Evolutionary conservation across 495 filamentous ascomycete species (phyloP).

Genomic region (Neurospora tetraspora): DNA sequence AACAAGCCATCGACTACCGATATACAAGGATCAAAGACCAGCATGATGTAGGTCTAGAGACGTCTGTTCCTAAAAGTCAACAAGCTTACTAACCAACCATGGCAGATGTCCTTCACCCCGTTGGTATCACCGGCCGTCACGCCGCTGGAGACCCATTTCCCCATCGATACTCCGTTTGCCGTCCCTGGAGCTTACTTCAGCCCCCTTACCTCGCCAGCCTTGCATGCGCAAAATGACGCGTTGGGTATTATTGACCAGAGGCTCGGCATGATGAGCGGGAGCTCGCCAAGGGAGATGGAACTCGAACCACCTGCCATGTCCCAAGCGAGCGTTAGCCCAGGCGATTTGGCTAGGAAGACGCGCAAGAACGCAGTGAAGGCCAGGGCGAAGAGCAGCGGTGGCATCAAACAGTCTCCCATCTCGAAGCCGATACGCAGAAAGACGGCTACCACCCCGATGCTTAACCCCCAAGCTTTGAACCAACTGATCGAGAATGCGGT

Average conservation of each 20-base stretch:
- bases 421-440: slow-evolving; percentile 68
- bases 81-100: slow-evolving; percentile 21
- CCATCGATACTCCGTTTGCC: slow-evolving; percentile 65
- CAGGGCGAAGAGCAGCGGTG: slow-evolving; percentile 27
- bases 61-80: background rate
- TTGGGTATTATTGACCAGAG: slow-evolving; percentile 33
- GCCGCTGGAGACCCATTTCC: slow-evolving; percentile 76
- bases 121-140: slow-evolving; percentile 92
- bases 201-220: slow-evolving; percentile 82
- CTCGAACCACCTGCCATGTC: slow-evolving; percentile 22
- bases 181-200: slow-evolving; percentile 88
- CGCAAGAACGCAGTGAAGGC: slow-evolving; percentile 36
- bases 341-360: slow-evolving; percentile 36
- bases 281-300: slow-evolving; percentile 38
- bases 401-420: slow-evolving; percentile 72
- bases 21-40: slow-evolving; percentile 65
- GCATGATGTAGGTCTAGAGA: slow-evolving; percentile 54
- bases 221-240: slow-evolving; percentile 64
- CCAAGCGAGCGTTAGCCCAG: slow-evolving; percentile 24
- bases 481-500: slow-evolving; percentile 33
- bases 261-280: slow-evolving; percentile 24
- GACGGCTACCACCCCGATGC: slow-evolving; percentile 43
- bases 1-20: slow-evolving; percentile 57
- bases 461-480: slow-evolving; percentile 45
- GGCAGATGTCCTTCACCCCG: slow-evolving; percentile 80